A percentile compares a stretch with the other conserved stretches of the same genome.
Conservation (phyloP, 2,329 filamentous ascomycete species). For the Epicoccum sorghinum region DNA sequence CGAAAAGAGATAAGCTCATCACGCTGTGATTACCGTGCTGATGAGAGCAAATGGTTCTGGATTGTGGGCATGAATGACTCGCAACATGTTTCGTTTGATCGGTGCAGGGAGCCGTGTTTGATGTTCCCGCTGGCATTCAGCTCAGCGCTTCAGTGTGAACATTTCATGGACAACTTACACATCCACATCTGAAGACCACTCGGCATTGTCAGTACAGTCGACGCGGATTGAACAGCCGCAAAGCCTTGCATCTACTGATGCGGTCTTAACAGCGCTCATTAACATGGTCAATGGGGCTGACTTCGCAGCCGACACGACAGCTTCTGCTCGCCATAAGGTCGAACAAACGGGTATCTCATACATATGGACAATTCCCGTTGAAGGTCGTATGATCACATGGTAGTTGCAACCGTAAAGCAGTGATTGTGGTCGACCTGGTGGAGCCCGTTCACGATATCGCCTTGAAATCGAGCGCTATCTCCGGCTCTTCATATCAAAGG, state of each 20-base stretch:
- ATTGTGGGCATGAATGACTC: constrained; percentile 12
- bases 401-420: not conserved
- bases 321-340: constrained; percentile 1
- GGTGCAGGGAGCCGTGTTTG: constrained; percentile 20
- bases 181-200: not conserved
- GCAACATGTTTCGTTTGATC: constrained; percentile 16
- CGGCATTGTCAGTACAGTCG: not conserved
- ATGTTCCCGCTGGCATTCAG: constrained; percentile 14
- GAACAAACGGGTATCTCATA: not conserved
- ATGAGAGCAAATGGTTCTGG: constrained; percentile 11
- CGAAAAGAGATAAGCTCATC: too few relatives aligned
- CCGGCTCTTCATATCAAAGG: constrained; percentile 7
- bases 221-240: too few relatives aligned
- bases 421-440: not conserved
- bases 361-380: not conserved
- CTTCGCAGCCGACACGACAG: not conserved
- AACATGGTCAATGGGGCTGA: not conserved
- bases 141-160: not conserved
- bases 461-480: not conserved
- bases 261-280: too few relatives aligned
- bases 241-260: too few relatives aligned
- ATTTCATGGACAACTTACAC: not conserved
- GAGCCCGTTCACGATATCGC: not conserved
- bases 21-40: not conserved
- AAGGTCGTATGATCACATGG: not conserved